phyloP scores from a whole-genome alignment of 2,329 filamentous ascomycete species.

The Claviceps cyperi region DNA sequence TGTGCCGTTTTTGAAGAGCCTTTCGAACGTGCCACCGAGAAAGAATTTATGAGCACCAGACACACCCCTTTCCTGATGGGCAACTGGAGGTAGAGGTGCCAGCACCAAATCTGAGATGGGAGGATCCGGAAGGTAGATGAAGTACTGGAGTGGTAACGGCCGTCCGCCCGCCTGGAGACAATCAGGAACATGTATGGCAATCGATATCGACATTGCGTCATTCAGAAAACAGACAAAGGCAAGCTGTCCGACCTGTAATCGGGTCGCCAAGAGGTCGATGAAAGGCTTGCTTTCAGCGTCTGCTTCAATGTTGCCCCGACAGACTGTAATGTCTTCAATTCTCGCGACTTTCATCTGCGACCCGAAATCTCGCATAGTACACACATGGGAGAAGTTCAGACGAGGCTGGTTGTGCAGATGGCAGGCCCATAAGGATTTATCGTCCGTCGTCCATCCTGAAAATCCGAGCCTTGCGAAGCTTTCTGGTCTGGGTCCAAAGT shows the following conservation, averaged over 20 bases:
- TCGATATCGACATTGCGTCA: slow-evolving; percentile 12
- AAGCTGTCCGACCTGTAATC: slow-evolving; percentile 21
- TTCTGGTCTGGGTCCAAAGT: slow-evolving; percentile 5
- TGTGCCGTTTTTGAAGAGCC: slow-evolving; percentile 11
- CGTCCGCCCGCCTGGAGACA: not conserved
- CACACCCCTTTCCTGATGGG: not conserved
- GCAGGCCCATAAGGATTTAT: slow-evolving; percentile 12
- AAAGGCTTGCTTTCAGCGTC: slow-evolving; percentile 2
- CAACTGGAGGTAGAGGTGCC: slow-evolving; percentile 9
- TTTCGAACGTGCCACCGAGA: slow-evolving; percentile 18
- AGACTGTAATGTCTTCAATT: slow-evolving; percentile 6
- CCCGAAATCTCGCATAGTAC: slow-evolving; percentile 19
- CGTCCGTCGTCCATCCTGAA: slow-evolving; percentile 6
- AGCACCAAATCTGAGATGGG: slow-evolving; percentile 11
- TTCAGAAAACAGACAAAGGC: slow-evolving; percentile 20
- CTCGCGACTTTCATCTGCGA: slow-evolving; percentile 4
- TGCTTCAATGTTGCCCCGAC: slow-evolving; percentile 10
- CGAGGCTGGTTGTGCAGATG: slow-evolving; percentile 12
- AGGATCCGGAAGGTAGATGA: slow-evolving; percentile 21
- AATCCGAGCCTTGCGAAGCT: slow-evolving; percentile 7
- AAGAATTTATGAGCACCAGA: slow-evolving; percentile 14
- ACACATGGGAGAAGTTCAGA: slow-evolving; percentile 21
- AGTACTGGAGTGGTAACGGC: slow-evolving; percentile 18
- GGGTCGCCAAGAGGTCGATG: slow-evolving; percentile 17
- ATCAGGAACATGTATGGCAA: slow-evolving; percentile 19